These are phyloP conservation scores for Fomitopsis serialis DNA, from an alignment of 768 basidiomycete genomes.

Conservation along the genomic window DNA sequence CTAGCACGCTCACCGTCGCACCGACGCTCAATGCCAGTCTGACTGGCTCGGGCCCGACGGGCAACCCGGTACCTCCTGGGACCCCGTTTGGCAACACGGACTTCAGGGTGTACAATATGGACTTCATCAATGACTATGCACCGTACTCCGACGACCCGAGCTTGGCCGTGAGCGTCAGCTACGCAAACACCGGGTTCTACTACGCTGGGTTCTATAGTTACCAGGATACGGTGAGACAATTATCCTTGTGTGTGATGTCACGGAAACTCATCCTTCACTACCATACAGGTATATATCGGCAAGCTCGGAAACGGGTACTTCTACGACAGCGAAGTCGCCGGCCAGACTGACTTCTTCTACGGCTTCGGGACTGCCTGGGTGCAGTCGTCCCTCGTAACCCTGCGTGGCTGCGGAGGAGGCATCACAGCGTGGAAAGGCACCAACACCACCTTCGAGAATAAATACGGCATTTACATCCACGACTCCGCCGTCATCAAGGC, in stretches of 20 bases:
- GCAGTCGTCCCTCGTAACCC: conserved; percentile 36
- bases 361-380: conserved; percentile 57
- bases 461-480: conserved; percentile 52
- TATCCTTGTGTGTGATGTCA: neutral
- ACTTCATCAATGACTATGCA: conserved; percentile 57
- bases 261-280: neutral
- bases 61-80: conserved; percentile 39
- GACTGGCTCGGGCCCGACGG: conserved; percentile 55
- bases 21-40: conserved; percentile 52
- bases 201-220: conserved; percentile 56
- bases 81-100: conserved; percentile 48
- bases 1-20: conserved; percentile 51
- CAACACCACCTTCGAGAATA: conserved; percentile 44
- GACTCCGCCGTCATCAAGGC: conserved; percentile 46
- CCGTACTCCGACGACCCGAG: conserved; percentile 59
- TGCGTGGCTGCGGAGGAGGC: conserved; percentile 60
- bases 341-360: conserved; percentile 63
- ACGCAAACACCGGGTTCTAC: conserved; percentile 66
- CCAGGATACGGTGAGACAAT: conserved; percentile 62
- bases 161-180: conserved; percentile 54
- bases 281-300: conserved; percentile 41
- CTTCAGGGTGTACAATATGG: conserved; percentile 63
- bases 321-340: conserved; percentile 56
- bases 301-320: conserved; percentile 53
- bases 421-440: conserved; percentile 62